Conservation (phyloP, 2,329 filamentous ascomycete genomes). For the Polychaeton citri region DNA sequence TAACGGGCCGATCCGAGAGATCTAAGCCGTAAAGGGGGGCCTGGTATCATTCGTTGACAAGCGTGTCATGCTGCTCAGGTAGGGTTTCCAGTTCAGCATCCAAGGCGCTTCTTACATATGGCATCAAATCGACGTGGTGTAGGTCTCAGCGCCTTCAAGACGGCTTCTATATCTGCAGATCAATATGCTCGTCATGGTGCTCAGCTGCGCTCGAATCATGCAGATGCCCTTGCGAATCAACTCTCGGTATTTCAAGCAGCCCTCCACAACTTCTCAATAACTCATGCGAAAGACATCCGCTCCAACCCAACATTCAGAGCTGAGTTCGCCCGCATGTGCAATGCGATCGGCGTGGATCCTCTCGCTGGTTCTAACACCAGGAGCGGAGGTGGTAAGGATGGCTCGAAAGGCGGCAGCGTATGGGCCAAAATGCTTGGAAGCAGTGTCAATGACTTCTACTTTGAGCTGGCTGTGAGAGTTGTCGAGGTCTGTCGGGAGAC, state of each 20-base stretch:
- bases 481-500: constrained; percentile 86
- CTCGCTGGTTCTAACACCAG: constrained; percentile 45
- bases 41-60: too few species aligned
- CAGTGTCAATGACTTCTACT: constrained; percentile 96
- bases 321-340: constrained; percentile 97
- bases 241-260: constrained; percentile 92
- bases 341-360: constrained; percentile 90
- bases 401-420: constrained; percentile 40
- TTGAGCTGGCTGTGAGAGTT: constrained; percentile 87
- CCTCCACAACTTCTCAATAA: constrained; percentile 87
- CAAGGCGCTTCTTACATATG: constrained; percentile 16
- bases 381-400: constrained; percentile 32
- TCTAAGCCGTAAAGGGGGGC: too few species aligned
- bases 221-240: constrained; percentile 78
- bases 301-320: constrained; percentile 90
- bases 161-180: constrained; percentile 68
- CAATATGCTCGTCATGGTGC: constrained; percentile 87
- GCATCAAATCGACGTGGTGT: constrained; percentile 57
- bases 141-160: constrained; percentile 80
- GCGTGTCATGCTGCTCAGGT: too few species aligned
- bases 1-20: too few species aligned
- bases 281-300: constrained; percentile 89
- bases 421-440: constrained; percentile 89
- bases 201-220: constrained; percentile 70
- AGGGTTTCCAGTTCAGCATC: neutral